Base-by-base conservation (phyloP, 2,329 filamentous ascomycete species). In the Penicillium concentricum region DNA sequence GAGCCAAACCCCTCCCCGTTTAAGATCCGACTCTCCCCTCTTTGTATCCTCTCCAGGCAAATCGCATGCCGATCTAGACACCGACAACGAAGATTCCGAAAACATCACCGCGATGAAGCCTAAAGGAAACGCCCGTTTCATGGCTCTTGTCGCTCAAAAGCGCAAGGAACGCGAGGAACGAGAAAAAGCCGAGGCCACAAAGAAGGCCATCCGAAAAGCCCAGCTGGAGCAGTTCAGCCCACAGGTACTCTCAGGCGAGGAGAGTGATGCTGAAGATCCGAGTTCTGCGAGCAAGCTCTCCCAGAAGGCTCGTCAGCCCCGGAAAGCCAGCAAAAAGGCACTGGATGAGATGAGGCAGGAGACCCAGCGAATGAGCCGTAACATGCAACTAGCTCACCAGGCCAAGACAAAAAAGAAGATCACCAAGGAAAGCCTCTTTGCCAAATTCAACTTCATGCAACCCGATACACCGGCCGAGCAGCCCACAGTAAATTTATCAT, bases 281-380 rank as follows among this genome's bases (percentile, higher is more conserved):
- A 86, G 85, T 34, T 85, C 86, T 26, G 87, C 82, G n/a, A 81
- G 79, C 42, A 84, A 80, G 60, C 77, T 94, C 43, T 90, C 88
- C 0, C 89, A 92, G 68, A 79, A 83, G 38, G 80, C 83, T 26
- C 85, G 88, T 4, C 87, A 91, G 5, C 62, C 72, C 2, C 85
- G 94, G 13, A 96, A 94, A 71, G 92, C 94, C 0, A 93, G 92
- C 78, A 97, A 93, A 78, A 97, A 92, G 76, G 94, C 94, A 0
- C 73, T 97, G 41, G 91, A 97, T 70, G 93, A 97, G 65, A 97
- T 99, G 88, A 89, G 89, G 66, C 85, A 91, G 56, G 94, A 99
- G 75, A 97, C 93, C 1, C 94, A 99, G 77, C 86, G 94, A 30
- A 85, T 99, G 77, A 88, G 85, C 64, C 84, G 94, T 63, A 95